A percentile compares a stretch with the other conserved stretches of the same genome.
Evolutionary conservation across 1,139 yeast species (phyloP).

Genomic region (Kodamaea alishanica): DNA sequence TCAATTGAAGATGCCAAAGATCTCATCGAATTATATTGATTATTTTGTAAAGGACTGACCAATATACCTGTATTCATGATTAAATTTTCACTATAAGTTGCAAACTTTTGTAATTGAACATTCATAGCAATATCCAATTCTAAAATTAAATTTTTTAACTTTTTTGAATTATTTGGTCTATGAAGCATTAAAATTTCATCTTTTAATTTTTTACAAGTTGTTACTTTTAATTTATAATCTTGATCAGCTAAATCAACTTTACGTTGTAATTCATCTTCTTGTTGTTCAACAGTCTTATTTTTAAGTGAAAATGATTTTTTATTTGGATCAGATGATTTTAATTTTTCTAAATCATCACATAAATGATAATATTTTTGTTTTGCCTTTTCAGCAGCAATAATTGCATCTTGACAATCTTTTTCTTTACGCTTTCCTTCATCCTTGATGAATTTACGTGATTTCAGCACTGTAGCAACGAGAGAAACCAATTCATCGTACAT

Average conservation of each 20-base stretch:
- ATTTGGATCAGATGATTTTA: slow-evolving; percentile 76
- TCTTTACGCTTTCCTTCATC: slow-evolving; percentile 82
- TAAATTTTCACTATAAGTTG: slow-evolving; percentile 81
- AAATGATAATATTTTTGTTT: slow-evolving; percentile 73
- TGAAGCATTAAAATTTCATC: slow-evolving; percentile 67
- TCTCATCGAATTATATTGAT: slow-evolving; percentile 61
- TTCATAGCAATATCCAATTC: slow-evolving; percentile 89
- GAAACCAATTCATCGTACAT: slow-evolving; percentile 87
- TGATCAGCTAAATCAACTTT: slow-evolving; percentile 82
- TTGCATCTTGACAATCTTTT: slow-evolving; percentile 79
- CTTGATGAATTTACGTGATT: slow-evolving; percentile 69
- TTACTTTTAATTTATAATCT: slow-evolving; percentile 78
- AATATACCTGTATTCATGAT: slow-evolving; percentile 83
- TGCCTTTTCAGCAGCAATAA: slow-evolving; percentile 83
- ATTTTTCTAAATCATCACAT: slow-evolving; percentile 83
- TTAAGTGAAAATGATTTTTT: slow-evolving; percentile 78
- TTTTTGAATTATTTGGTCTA: slow-evolving; percentile 74
- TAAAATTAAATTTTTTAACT: slow-evolving; percentile 70
- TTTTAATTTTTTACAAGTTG: slow-evolving; percentile 67
- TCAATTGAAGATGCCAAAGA: slow-evolving; percentile 72
- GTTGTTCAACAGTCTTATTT: slow-evolving; percentile 78
- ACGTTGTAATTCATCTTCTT: slow-evolving; percentile 81
- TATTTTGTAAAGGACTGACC: slow-evolving; percentile 57
- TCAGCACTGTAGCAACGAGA: slow-evolving; percentile 62
- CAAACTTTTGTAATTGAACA: slow-evolving; percentile 81